Conservation (phyloP, 257 asterid species). For the Dorcoceras hygrometricum region DNA sequence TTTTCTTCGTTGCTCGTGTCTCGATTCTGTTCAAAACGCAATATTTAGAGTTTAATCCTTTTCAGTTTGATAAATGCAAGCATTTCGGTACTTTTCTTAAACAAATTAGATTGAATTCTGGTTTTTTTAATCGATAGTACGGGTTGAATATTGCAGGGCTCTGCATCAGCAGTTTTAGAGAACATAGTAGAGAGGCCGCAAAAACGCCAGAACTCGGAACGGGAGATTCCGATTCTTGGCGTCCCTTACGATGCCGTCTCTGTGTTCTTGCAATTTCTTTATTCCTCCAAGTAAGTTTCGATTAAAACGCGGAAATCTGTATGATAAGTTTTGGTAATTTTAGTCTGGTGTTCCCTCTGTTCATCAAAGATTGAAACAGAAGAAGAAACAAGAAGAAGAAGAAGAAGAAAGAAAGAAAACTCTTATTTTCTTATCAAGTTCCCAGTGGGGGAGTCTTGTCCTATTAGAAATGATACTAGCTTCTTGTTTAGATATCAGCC, state of each 20-base stretch:
- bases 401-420: too few species aligned
- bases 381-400: too few species aligned
- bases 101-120: neutral
- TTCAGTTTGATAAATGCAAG: too few species aligned
- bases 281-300: conserved; percentile 63
- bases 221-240: conserved; percentile 62
- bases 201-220: conserved; percentile 49
- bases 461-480: neutral
- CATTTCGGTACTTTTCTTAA: neutral
- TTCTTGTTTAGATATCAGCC: conserved; percentile 8
- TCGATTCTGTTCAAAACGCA: too few species aligned
- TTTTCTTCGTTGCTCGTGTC: neutral
- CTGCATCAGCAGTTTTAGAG: conserved; percentile 85
- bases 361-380: neutral
- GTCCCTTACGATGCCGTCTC: conserved; percentile 87
- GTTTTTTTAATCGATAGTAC: neutral
- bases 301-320: conserved; percentile 28
- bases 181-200: conserved; percentile 60
- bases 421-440: too few species aligned
- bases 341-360: neutral
- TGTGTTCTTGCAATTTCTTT: conserved; percentile 60
- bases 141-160: conserved; percentile 44
- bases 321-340: neutral
- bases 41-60: too few species aligned
- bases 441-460: too few species aligned